These are phyloP conservation scores for Gamarada debralockiae DNA, from an alignment of 495 filamentous ascomycete species.

Conservation along the genomic window DNA sequence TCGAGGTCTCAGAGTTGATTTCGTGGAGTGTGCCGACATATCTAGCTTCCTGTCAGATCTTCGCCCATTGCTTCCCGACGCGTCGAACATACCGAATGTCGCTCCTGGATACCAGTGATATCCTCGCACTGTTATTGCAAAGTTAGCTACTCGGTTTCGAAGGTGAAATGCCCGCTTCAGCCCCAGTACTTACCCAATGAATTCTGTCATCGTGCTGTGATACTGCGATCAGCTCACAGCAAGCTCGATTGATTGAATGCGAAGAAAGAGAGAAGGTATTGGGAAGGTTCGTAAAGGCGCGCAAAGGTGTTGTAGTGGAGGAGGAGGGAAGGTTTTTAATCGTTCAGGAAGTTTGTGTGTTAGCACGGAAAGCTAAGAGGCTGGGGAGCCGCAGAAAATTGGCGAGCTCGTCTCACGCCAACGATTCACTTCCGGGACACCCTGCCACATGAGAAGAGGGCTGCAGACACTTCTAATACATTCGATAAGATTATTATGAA, in stretches of 20 bases:
- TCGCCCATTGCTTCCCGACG: not conserved
- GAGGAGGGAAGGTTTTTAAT: not conserved
- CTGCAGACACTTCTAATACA: too few species aligned
- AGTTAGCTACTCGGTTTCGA: slow-evolving; percentile 19
- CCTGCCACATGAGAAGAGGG: too few species aligned
- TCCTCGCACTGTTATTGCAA: slow-evolving; percentile 53
- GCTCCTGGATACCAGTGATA: slow-evolving; percentile 92
- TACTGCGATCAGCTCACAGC: slow-evolving; percentile 23
- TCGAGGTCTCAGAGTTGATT: slow-evolving; percentile 95
- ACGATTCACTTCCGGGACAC: too few species aligned
- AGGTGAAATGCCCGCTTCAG: slow-evolving; percentile 1
- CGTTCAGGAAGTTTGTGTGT: not conserved
- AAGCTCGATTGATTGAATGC: slow-evolving; percentile 18
- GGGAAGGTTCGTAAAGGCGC: slow-evolving; percentile 3
- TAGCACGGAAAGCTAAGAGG: slow-evolving; percentile 9
- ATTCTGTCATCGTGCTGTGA: slow-evolving; percentile 52
- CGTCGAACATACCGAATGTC: slow-evolving; percentile 54
- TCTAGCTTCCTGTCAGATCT: slow-evolving; percentile 44
- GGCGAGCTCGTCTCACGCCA: slow-evolving; percentile 2
- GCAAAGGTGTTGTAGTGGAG: slow-evolving; percentile 1
- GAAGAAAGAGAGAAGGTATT: slow-evolving; percentile 10
- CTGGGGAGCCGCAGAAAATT: too few species aligned
- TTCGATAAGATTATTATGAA: too few species aligned
- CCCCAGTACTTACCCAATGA: slow-evolving; percentile 47
- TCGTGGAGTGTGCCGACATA: slow-evolving; percentile 96